Evolutionary conservation across 2,329 filamentous ascomycete species (phyloP).

Genomic region (Lachnellula suecica): DNA sequence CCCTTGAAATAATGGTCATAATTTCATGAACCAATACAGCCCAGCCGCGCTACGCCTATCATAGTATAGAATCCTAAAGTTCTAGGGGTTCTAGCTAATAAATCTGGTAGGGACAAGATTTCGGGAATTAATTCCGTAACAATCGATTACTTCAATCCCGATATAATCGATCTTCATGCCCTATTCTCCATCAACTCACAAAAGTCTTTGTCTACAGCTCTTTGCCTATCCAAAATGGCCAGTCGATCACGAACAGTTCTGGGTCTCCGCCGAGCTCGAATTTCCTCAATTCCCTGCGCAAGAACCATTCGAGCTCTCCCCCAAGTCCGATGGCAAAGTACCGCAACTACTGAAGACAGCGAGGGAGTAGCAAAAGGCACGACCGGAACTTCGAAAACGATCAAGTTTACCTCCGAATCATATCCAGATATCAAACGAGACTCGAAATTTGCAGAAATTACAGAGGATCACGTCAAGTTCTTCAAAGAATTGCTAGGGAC

Average conservation of each 20-base stretch:
- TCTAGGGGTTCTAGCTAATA: too few relatives aligned
- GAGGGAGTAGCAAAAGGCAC: constrained; percentile 28
- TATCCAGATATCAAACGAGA: constrained; percentile 84
- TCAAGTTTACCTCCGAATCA: constrained; percentile 81
- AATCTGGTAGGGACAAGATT: too few relatives aligned
- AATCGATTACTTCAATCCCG: too few relatives aligned
- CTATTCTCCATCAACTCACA: neutral
- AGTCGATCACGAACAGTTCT: constrained; percentile 25
- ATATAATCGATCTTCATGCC: too few relatives aligned
- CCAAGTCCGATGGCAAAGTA: constrained; percentile 31
- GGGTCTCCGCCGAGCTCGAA: constrained; percentile 26
- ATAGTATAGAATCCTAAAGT: too few relatives aligned
- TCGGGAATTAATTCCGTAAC: too few relatives aligned
- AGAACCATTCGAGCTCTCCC: constrained; percentile 21
- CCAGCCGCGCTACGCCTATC: too few relatives aligned
- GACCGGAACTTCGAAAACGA: constrained; percentile 37
- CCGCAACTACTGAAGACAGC: constrained; percentile 27
- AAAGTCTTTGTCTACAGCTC: neutral
- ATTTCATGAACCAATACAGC: too few relatives aligned
- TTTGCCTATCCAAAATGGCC: constrained; percentile 24
- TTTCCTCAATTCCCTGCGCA: constrained; percentile 11
- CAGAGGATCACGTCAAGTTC: constrained; percentile 73
- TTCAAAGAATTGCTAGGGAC: constrained; percentile 81
- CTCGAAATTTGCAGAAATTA: constrained; percentile 70
- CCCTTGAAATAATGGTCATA: too few relatives aligned